Conservation (phyloP, 2,329 filamentous ascomycete species). For the Emergomyces pasteurianus region DNA sequence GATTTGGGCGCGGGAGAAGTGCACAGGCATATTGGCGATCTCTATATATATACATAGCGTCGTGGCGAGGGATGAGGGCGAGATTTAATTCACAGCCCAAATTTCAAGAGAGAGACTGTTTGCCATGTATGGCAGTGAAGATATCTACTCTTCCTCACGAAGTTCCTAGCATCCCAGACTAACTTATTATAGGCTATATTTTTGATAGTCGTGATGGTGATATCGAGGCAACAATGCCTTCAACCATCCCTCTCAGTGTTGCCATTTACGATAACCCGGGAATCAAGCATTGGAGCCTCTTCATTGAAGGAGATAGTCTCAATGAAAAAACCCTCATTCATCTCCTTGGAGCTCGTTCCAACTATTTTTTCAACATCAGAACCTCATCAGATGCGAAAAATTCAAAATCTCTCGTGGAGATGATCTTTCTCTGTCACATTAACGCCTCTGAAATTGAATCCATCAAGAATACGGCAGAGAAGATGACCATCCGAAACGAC, state of each 20-base stretch:
- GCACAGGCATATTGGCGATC: no score
- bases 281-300: background rate
- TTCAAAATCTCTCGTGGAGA: background rate
- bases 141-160: no score
- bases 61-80: no score
- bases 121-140: no score
- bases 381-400: background rate
- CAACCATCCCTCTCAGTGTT: background rate
- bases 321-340: background rate
- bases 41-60: no score
- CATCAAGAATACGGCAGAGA: slow-evolving; percentile 6
- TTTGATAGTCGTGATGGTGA: no score
- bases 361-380: background rate
- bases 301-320: background rate
- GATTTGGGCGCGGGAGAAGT: no score
- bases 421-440: background rate
- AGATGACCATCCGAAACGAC: slow-evolving; percentile 13
- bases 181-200: no score
- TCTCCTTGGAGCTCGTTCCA: background rate
- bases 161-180: no score
- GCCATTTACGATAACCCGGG: background rate
- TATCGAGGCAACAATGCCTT: no score
- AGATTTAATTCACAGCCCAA: no score
- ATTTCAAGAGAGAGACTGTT: no score
- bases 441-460: background rate